Evolutionary conservation across 2,329 filamentous ascomycete genomes (phyloP).

Genomic region (Sphaerulina musiva): DNA sequence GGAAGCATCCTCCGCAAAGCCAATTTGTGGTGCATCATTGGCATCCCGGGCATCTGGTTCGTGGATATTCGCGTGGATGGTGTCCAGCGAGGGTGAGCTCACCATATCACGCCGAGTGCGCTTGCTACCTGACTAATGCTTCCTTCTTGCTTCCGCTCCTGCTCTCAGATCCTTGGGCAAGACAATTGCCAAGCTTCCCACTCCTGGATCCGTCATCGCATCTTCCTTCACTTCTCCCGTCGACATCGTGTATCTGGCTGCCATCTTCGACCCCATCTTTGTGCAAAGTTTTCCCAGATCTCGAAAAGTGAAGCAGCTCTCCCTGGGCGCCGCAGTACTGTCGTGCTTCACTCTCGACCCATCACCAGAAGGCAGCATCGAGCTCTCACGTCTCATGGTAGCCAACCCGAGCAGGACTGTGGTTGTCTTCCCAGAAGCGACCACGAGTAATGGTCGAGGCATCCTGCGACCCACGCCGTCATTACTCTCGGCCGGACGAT

Average conservation of each 20-base stretch:
- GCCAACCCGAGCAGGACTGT: conserved; percentile 68
- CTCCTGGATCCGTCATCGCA: conserved; percentile 74
- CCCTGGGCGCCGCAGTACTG: conserved; percentile 66
- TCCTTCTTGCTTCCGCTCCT: too few species aligned
- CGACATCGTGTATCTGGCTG: conserved; percentile 87
- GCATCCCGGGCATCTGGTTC: conserved; percentile 93
- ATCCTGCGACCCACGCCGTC: conserved; percentile 78
- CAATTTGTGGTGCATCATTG: conserved; percentile 78
- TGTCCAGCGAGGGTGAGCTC: conserved; percentile 72
- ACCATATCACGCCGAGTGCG: neutral
- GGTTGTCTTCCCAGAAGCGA: conserved; percentile 87
- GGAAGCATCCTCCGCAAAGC: conserved; percentile 68
- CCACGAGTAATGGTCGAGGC: conserved; percentile 85
- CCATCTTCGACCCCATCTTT: conserved; percentile 94
- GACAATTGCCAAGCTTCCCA: conserved; percentile 65
- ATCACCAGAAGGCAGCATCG: conserved; percentile 24
- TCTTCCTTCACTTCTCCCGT: conserved; percentile 88
- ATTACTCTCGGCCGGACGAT: conserved; percentile 59
- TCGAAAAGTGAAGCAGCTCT: conserved; percentile 66
- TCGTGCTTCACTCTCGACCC: conserved; percentile 42
- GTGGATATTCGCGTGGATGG: conserved; percentile 97
- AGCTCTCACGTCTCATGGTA: conserved; percentile 49
- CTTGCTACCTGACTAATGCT: conserved; percentile 15
- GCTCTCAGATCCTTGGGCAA: conserved; percentile 58
- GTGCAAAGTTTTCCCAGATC: conserved; percentile 67